A percentile compares a stretch with the other conserved stretches of the same genome.
phyloP scores from a whole-genome alignment of 192 early-diverging fungal genomes.

The Kickxella alabastrina region DNA sequence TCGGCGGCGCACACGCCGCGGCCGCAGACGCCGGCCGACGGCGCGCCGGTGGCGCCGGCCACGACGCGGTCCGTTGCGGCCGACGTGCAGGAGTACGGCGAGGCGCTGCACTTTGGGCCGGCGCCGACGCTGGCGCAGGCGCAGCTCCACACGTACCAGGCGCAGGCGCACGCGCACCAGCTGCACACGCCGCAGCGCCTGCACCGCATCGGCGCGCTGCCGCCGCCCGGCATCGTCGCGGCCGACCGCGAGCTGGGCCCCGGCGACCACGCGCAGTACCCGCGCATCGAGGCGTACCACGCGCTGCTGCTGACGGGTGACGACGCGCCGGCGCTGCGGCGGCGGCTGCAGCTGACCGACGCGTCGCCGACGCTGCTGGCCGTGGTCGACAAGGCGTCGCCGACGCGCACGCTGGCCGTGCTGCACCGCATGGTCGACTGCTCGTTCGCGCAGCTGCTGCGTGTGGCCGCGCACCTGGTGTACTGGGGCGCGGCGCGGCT shows the following conservation, averaged over 20 bases:
- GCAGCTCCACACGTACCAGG: not conserved
- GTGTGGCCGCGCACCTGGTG: slow-evolving; percentile 84
- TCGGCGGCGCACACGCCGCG: slow-evolving; percentile 36
- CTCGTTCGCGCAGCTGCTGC: slow-evolving; percentile 90
- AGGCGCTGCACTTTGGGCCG: slow-evolving; percentile 18
- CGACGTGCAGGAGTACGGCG: slow-evolving; percentile 32
- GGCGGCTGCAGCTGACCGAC: slow-evolving; percentile 75
- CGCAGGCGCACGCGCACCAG: not conserved
- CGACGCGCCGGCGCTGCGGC: slow-evolving; percentile 75
- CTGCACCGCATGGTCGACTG: slow-evolving; percentile 82
- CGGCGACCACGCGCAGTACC: slow-evolving; percentile 48
- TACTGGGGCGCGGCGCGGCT: slow-evolving; percentile 92
- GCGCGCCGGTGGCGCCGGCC: not conserved
- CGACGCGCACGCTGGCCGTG: slow-evolving; percentile 59
- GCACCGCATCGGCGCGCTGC: too few relatives aligned
- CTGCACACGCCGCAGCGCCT: slow-evolving; percentile 13
- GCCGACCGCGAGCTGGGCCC: slow-evolving; percentile 61
- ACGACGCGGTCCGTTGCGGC: slow-evolving; percentile 21
- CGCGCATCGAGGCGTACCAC: slow-evolving; percentile 81
- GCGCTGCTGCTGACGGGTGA: slow-evolving; percentile 78
- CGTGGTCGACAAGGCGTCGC: slow-evolving; percentile 55
- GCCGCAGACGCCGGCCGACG: slow-evolving; percentile 20
- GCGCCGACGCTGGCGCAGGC: slow-evolving; percentile 21
- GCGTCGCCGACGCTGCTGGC: slow-evolving; percentile 81
- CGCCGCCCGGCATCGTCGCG: slow-evolving; percentile 22